These are phyloP conservation scores for Fusarium falciforme DNA, from an alignment of 2,329 filamentous ascomycete genomes.

Conservation along the genomic window DNA sequence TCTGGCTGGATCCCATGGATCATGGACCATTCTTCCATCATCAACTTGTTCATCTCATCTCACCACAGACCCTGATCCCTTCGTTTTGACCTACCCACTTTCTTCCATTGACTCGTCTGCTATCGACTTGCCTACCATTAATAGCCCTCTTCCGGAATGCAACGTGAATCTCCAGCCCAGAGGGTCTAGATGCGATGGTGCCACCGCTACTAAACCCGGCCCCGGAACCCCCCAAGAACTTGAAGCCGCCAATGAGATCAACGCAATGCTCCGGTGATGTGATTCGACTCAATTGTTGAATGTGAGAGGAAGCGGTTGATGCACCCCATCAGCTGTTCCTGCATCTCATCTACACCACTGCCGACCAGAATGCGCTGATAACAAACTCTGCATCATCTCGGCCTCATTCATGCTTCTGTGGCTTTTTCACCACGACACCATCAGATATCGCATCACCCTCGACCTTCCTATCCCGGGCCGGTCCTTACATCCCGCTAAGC, in stretches of 20 bases:
- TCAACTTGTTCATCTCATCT: constrained; percentile 5
- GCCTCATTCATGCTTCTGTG: not conserved
- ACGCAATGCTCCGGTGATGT: not conserved
- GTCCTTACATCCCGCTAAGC: not conserved
- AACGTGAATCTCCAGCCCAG: not conserved
- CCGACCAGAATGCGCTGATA: not conserved
- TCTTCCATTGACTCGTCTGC: not conserved
- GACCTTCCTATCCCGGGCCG: constrained; percentile 1
- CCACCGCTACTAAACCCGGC: not conserved
- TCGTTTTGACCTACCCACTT: not conserved
- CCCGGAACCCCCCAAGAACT: not conserved
- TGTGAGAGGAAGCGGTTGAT: not conserved
- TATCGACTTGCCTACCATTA: not conserved
- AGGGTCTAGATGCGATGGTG: not conserved
- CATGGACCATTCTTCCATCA: not conserved
- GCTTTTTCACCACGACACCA: not conserved
- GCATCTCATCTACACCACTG: not conserved
- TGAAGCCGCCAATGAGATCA: not conserved
- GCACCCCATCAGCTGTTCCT: not conserved
- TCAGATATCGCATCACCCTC: not conserved
- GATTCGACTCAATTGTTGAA: not conserved
- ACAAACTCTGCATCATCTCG: not conserved
- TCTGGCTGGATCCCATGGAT: not conserved
- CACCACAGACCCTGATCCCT: not conserved
- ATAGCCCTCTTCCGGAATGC: not conserved